phyloP scores from a whole-genome alignment of 1,139 yeast genomes.

The Yarrowia galli region DNA sequence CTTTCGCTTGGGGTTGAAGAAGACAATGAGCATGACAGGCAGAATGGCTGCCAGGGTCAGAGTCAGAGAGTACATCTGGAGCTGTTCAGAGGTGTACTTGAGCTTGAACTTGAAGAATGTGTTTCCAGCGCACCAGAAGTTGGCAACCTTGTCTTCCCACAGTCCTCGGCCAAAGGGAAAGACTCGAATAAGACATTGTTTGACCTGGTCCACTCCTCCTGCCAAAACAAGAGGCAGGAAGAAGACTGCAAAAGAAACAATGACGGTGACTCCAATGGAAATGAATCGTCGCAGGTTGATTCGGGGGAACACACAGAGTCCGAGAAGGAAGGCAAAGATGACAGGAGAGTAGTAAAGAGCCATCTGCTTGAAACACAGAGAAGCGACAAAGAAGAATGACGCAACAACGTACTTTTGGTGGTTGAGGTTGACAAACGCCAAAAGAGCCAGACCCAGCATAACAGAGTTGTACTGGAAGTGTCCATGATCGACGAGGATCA shows the following conservation, averaged over 20 bases:
- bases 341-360: conserved; percentile 91
- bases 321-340: conserved; percentile 76
- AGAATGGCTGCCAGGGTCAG: conserved; percentile 70
- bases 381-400: conserved; percentile 77
- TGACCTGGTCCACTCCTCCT: conserved; percentile 50
- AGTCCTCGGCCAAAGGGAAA: conserved; percentile 94
- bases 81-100: conserved; percentile 61
- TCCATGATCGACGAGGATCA: conserved; percentile 91
- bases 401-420: conserved; percentile 68
- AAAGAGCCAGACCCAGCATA: conserved; percentile 85
- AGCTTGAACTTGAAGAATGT: conserved; percentile 72
- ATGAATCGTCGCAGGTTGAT: conserved; percentile 58
- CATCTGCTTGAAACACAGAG: conserved; percentile 93
- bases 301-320: conserved; percentile 54
- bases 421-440: conserved; percentile 70
- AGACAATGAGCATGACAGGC: conserved; percentile 68
- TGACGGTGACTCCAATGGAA: conserved; percentile 68
- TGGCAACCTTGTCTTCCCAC: conserved; percentile 98
- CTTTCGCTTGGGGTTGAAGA: conserved; percentile 60
- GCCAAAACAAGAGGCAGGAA: conserved; percentile 68
- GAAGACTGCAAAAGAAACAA: conserved; percentile 60
- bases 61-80: conserved; percentile 67
- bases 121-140: conserved; percentile 94
- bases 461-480: conserved; percentile 95
- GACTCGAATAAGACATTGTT: conserved; percentile 64